Conservation (phyloP, 2,329 filamentous ascomycete species). For the Penicillium glabrum region DNA sequence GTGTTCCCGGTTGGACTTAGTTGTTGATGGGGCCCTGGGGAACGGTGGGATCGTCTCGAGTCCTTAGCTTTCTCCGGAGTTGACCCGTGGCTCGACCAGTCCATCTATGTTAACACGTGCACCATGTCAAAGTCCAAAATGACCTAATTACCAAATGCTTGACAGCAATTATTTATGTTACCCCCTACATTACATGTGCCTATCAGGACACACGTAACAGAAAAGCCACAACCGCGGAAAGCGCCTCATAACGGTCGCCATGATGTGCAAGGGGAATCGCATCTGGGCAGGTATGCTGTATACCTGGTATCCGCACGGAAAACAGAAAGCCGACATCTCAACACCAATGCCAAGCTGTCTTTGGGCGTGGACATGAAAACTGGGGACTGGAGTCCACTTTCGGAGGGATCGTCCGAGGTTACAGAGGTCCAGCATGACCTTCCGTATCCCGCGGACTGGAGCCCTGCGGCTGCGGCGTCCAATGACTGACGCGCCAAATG, state of each 20-base stretch:
- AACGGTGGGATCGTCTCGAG: slow-evolving; percentile 2
- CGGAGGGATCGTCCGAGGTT: slow-evolving; percentile 19
- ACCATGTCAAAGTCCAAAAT: not conserved
- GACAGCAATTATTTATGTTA: not conserved
- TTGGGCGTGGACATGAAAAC: slow-evolving; percentile 14
- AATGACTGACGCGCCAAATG: slow-evolving; percentile 19
- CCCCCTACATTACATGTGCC: not conserved
- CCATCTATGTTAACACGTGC: slow-evolving; percentile 4
- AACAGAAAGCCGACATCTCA: not conserved
- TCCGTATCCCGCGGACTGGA: slow-evolving; percentile 14
- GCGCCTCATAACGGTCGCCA: slow-evolving; percentile 12
- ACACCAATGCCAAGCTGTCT: slow-evolving; percentile 2
- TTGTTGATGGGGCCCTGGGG: slow-evolving; percentile 1
- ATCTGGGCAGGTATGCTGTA: not conserved
- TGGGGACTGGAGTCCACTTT: slow-evolving; percentile 15
- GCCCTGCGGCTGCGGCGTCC: slow-evolving; percentile 25
- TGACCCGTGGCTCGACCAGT: slow-evolving; percentile 13
- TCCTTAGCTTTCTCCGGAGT: slow-evolving; percentile 8
- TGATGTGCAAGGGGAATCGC: not conserved
- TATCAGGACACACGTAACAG: not conserved
- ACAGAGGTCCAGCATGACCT: slow-evolving; percentile 7
- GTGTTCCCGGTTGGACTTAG: not conserved
- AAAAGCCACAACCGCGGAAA: slow-evolving; percentile 19
- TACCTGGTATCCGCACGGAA: not conserved
- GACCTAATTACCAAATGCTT: not conserved